Conservation (phyloP, 208 protist genomes). For the Trypanosoma boissoni region DNA sequence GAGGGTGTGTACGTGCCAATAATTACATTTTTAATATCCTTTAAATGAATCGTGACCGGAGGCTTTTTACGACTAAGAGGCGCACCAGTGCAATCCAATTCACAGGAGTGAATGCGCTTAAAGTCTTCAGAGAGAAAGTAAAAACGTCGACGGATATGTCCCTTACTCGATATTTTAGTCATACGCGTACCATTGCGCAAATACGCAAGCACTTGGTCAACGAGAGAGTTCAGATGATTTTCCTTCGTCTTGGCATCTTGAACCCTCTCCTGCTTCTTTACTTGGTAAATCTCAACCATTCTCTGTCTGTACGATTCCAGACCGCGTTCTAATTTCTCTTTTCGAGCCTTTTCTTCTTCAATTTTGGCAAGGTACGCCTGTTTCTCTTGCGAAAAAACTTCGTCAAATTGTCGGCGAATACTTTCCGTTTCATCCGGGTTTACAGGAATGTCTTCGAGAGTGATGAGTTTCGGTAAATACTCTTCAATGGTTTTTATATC, state of each 20-base stretch:
- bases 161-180: constrained; percentile 87
- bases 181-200: constrained; percentile 80
- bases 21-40: constrained; percentile 83
- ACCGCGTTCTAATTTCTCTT: constrained; percentile 87
- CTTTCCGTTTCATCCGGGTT: constrained; percentile 83
- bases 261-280: constrained; percentile 81
- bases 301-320: constrained; percentile 79
- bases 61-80: constrained; percentile 85
- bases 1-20: constrained; percentile 83
- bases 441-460: constrained; percentile 78
- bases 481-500: constrained; percentile 88
- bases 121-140: constrained; percentile 89
- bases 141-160: constrained; percentile 67
- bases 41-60: constrained; percentile 77
- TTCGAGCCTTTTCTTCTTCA: constrained; percentile 81
- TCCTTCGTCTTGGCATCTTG: constrained; percentile 83
- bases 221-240: constrained; percentile 71
- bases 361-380: constrained; percentile 70
- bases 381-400: constrained; percentile 84
- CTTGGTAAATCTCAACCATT: constrained; percentile 70
- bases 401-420: constrained; percentile 86
- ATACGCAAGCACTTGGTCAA: constrained; percentile 88
- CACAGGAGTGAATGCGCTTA: constrained; percentile 86
- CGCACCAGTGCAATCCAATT: constrained; percentile 71
- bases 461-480: constrained; percentile 87